These are phyloP conservation scores for Elsinoe arachidis DNA, from an alignment of 2,329 filamentous ascomycete genomes.

Conservation along the genomic window DNA sequence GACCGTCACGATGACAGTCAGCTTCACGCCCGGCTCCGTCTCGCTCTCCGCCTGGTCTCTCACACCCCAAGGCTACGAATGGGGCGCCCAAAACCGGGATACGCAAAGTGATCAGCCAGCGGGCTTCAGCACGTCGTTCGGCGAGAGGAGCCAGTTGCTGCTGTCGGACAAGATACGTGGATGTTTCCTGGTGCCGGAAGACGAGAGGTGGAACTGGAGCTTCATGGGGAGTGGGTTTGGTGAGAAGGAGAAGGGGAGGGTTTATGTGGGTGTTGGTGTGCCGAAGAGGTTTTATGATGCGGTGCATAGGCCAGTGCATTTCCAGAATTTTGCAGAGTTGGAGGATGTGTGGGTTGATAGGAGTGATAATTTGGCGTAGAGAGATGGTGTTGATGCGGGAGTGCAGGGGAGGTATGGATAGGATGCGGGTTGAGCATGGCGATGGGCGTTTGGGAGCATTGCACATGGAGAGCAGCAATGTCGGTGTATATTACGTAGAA, in stretches of 20 bases:
- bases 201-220: slow-evolving; percentile 90
- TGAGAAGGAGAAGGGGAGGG: slow-evolving; percentile 69
- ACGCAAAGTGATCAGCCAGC: slow-evolving; percentile 84
- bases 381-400: neutral
- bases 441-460: neutral
- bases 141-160: slow-evolving; percentile 88
- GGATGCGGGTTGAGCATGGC: neutral
- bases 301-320: slow-evolving; percentile 85
- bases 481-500: neutral
- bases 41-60: slow-evolving; percentile 90
- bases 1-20: slow-evolving; percentile 88
- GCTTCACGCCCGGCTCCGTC: slow-evolving; percentile 93
- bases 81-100: slow-evolving; percentile 95
- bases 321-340: slow-evolving; percentile 93
- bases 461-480: neutral
- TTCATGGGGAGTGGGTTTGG: slow-evolving; percentile 92
- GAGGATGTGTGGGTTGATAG: slow-evolving; percentile 96
- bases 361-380: slow-evolving; percentile 79
- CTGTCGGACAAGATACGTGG: slow-evolving; percentile 89
- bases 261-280: slow-evolving; percentile 90
- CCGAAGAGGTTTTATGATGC: slow-evolving; percentile 83
- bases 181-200: slow-evolving; percentile 92
- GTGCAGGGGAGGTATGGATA: neutral
- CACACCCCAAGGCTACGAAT: slow-evolving; percentile 86
- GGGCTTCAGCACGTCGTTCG: slow-evolving; percentile 73